Evolutionary conservation across 192 early-diverging fungal species (phyloP).

Genomic region (Phlyctochytrium arcticum): DNA sequence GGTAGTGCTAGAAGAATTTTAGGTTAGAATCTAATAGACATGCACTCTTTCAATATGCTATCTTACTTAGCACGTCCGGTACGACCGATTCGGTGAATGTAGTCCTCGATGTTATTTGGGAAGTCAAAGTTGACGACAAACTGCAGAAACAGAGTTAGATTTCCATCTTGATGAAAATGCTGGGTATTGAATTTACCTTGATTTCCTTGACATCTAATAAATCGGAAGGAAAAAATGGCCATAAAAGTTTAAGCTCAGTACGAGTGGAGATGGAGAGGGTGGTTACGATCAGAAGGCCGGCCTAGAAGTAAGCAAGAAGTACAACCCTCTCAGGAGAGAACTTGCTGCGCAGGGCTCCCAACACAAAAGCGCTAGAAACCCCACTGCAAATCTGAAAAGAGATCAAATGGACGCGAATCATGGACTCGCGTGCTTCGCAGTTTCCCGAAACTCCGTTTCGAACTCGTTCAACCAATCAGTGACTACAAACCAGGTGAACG

Average conservation of each 20-base stretch:
- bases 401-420: too few species aligned
- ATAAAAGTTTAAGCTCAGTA: constrained; percentile 13
- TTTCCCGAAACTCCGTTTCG: too few species aligned
- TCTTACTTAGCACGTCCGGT: constrained; percentile 55
- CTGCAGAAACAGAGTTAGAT: constrained; percentile 17
- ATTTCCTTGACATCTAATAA: constrained; percentile 46
- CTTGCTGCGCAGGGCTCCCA: too few species aligned
- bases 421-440: too few species aligned
- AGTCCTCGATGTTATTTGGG: constrained; percentile 92
- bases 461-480: too few species aligned
- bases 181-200: constrained; percentile 21
- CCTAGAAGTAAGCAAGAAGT: neutral
- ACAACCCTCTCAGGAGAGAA: too few species aligned
- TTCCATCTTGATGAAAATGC: neutral
- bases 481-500: too few species aligned
- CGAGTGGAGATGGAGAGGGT: neutral
- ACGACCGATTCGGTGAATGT: constrained; percentile 79
- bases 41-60: neutral
- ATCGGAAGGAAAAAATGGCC: neutral
- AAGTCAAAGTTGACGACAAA: constrained; percentile 92
- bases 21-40: neutral
- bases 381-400: too few species aligned
- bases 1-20: constrained; percentile 32
- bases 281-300: neutral
- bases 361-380: too few species aligned